These are phyloP conservation scores for Drosera spatulata DNA, from an alignment of 179 eudicot species.

Conservation along the genomic window DNA sequence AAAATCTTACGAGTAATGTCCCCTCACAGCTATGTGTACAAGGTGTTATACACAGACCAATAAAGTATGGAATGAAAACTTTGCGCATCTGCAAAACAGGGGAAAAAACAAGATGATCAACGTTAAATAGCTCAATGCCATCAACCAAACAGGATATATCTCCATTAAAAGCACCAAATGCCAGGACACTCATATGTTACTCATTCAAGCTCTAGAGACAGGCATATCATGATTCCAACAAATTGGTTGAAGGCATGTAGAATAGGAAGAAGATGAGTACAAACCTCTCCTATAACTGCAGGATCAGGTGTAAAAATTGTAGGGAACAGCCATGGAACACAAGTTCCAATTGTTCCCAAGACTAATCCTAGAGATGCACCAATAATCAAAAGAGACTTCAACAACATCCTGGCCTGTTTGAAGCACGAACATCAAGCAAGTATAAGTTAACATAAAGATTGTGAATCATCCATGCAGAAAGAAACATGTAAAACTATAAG, in stretches of 20 bases:
- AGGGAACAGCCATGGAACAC: conserved; percentile 77
- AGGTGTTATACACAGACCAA: conserved; percentile 68
- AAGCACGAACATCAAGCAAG: neutral
- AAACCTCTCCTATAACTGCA: conserved; percentile 62
- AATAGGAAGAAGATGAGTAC: conserved; percentile 2
- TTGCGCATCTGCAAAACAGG: conserved; percentile 65
- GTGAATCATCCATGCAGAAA: neutral
- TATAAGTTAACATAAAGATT: conserved; percentile 1
- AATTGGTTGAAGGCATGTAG: neutral
- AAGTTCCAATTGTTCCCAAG: conserved; percentile 61
- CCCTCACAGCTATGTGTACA: conserved; percentile 86
- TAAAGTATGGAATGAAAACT: conserved; percentile 69
- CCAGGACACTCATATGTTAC: neutral
- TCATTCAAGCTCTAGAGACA: neutral
- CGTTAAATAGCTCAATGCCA: neutral
- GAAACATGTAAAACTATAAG: neutral
- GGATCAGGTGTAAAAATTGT: conserved; percentile 69
- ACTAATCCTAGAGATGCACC: conserved; percentile 58
- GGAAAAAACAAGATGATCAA: neutral
- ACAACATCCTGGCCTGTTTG: conserved; percentile 62
- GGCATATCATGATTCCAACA: neutral
- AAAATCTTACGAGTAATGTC: conserved; percentile 65
- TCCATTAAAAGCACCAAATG: neutral
- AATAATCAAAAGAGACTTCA: conserved; percentile 76
- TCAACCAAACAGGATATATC: neutral